These are phyloP conservation scores for Saccharomycopsis olivae DNA, from an alignment of 805 yeast species.

Conservation along the genomic window DNA sequence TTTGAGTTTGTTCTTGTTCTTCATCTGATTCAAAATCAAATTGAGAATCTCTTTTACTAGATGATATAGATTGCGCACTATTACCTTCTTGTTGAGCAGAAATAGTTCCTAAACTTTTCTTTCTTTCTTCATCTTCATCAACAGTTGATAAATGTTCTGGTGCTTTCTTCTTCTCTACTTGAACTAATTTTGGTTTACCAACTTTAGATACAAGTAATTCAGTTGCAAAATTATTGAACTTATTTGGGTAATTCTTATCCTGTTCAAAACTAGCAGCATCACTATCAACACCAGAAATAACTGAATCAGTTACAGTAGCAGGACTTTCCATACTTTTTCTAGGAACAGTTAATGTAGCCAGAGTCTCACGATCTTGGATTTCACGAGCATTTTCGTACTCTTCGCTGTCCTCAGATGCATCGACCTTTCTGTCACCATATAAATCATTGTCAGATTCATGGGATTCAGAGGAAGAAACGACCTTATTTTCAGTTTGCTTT, in stretches of 20 bases:
- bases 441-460: slow-evolving; percentile 1
- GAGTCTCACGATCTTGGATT: too few species aligned
- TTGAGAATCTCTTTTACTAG: slow-evolving; percentile 15
- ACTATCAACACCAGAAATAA: slow-evolving; percentile 14
- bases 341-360: not conserved
- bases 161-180: not conserved
- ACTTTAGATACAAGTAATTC: slow-evolving; percentile 14
- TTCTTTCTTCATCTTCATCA: slow-evolving; percentile 10
- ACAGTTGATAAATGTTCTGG: slow-evolving; percentile 1
- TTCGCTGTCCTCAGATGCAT: not conserved
- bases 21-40: slow-evolving; percentile 16
- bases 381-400: not conserved
- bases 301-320: slow-evolving; percentile 15
- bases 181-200: slow-evolving; percentile 11
- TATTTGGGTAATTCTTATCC: slow-evolving; percentile 16
- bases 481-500: not conserved
- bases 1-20: not conserved
- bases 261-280: slow-evolving; percentile 18
- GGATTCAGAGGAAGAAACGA: not conserved
- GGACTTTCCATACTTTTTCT: slow-evolving; percentile 14
- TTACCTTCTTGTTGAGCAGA: not conserved
- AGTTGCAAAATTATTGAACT: slow-evolving; percentile 18
- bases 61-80: slow-evolving; percentile 1
- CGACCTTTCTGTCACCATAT: slow-evolving; percentile 4
- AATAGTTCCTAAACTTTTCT: slow-evolving; percentile 7